These are phyloP conservation scores for Nothophaeocryptopus gaeumannii DNA, from an alignment of 2,329 filamentous ascomycete species.

Conservation along the genomic window DNA sequence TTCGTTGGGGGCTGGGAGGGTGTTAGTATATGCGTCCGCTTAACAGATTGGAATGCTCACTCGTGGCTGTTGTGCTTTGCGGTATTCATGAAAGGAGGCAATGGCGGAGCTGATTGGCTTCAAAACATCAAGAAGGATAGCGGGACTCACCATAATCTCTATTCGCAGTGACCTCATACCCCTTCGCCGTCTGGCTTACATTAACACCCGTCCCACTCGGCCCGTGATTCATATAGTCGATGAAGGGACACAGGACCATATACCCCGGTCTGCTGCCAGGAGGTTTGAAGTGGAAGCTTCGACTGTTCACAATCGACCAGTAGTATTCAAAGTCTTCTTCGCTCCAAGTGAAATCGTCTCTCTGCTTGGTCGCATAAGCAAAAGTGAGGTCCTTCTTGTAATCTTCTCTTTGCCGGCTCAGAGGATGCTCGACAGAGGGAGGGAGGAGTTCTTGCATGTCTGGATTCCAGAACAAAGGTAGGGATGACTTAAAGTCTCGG, in stretches of 20 bases:
- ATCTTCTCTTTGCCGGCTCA: conserved; percentile 32
- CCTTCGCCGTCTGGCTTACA: conserved; percentile 50
- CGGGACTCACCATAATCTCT: conserved; percentile 46
- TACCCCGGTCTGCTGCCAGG: conserved; percentile 53
- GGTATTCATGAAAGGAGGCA: no score
- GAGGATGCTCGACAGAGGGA: conserved; percentile 33
- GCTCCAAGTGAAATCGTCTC: conserved; percentile 16
- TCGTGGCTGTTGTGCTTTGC: no score
- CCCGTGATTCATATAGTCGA: conserved; percentile 67
- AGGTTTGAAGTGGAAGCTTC: conserved; percentile 58
- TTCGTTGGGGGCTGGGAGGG: conserved; percentile 8
- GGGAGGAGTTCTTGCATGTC: conserved; percentile 42
- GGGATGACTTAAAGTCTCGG: conserved; percentile 56
- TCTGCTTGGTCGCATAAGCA: neutral
- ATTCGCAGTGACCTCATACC: conserved; percentile 57
- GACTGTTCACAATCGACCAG: conserved; percentile 61
- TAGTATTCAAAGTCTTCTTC: conserved; percentile 51
- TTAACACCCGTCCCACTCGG: conserved; percentile 46
- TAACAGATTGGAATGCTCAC: no score
- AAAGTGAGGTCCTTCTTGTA: conserved; percentile 26
- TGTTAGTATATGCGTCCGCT: neutral
- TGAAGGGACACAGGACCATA: conserved; percentile 68
- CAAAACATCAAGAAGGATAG: conserved; percentile 2
- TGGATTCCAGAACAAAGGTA: conserved; percentile 57
- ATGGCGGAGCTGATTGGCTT: no score